phyloP scores from a whole-genome alignment of 169 alveolate species.

The Haemoproteus tartakovskyi region DNA sequence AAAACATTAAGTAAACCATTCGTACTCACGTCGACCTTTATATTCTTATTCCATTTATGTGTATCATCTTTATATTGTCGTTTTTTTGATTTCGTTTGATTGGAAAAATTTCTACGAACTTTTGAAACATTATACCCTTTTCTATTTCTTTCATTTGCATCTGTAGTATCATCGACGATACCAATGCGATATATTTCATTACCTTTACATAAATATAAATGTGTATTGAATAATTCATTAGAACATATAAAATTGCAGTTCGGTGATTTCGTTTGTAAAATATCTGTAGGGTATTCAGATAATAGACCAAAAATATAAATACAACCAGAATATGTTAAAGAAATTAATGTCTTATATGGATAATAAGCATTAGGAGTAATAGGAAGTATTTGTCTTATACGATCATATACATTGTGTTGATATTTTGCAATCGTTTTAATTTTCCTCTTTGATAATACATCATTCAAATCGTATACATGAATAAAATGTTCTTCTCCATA shows the following conservation, averaged over 20 bases:
- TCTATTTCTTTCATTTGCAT: not conserved
- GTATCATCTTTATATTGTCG: not conserved
- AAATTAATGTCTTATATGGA: constrained; percentile 26
- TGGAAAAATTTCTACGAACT: too few relatives aligned
- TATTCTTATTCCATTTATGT: too few relatives aligned
- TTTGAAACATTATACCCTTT: too few relatives aligned
- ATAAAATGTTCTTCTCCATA: constrained; percentile 54
- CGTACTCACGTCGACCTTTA: not conserved
- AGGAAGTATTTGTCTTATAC: constrained; percentile 38
- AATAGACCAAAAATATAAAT: constrained; percentile 43
- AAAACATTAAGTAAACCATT: not conserved
- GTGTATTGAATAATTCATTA: constrained; percentile 58
- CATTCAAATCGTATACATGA: constrained; percentile 55
- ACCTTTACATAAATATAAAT: constrained; percentile 41
- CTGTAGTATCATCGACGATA: not conserved
- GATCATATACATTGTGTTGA: constrained; percentile 52
- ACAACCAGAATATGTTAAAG: constrained; percentile 34
- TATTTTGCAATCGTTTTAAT: constrained; percentile 18
- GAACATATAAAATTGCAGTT: constrained; percentile 44
- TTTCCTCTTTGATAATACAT: constrained; percentile 51
- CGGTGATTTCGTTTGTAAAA: constrained; percentile 32
- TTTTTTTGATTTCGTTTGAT: too few relatives aligned
- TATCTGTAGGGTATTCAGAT: constrained; percentile 17
- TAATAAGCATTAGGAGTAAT: constrained; percentile 42
- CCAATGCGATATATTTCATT: constrained; percentile 56